Base-by-base conservation (phyloP, 2,329 filamentous ascomycete genomes). In the Penicillium psychrosexuale region DNA sequence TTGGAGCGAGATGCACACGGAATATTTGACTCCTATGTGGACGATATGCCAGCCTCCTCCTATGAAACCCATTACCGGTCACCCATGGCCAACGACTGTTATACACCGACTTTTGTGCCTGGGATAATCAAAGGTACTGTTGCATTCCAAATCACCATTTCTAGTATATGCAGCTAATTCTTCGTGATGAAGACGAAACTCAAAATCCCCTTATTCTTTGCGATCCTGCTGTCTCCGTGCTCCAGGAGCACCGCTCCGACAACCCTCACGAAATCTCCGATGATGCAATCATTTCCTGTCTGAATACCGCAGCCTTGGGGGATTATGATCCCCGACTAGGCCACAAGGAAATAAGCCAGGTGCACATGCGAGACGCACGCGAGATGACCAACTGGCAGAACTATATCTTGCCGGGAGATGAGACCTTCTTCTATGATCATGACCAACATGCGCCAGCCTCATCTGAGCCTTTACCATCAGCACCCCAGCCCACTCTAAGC, bases 301-400 rank as follows among this genome's bases (percentile, higher is more conserved):
- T 75, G 48, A 75, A 70, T 47, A 72, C 72, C 8, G 72, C 73
- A 17, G 70, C 71, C 3, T 59, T 75, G 8, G 73, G 75, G 51
- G 71, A 75, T 45, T 73, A 74, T 42, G 72, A 75, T 47, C 70
- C 72, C 6, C 69, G 72, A 1, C 66, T 68, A 9, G 72, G 70
- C 9, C 69, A 67, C 43, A 73, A 74, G 40, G 62, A 69, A 44
- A 68, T 68, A 46, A 73, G 71, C 37, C 73, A 72, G 71, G 62
- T 69, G n/a, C 72, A 75, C 44, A 75, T 74, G 72, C 68, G 71
- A 38, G 70, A 67, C 19, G 73, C 72, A 12, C 64, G 68, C 36
- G 65, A 71, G 49, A 75, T 73, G 45, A 74, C 75, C 40, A 74
- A 76, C 48, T 75, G 72, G 73, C 70, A 72, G 54, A 73, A 75